A percentile compares a stretch with the other conserved stretches of the same genome.
phyloP scores from a whole-genome alignment of 2,329 filamentous ascomycete genomes.

The Escovopsis sp. region DNA sequence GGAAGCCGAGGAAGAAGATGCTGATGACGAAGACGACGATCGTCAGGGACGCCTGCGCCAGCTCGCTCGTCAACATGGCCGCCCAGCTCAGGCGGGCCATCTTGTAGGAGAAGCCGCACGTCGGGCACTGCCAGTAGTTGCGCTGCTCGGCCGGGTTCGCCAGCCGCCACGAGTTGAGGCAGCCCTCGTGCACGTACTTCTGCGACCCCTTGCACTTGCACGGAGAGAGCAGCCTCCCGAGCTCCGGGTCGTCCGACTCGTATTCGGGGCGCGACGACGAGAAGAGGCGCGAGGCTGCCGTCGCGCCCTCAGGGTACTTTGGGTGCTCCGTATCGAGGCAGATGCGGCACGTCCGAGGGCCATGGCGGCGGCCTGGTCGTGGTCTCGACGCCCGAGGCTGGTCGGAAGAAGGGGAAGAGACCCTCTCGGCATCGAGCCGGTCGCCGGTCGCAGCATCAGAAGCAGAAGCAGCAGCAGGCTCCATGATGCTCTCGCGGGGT shows the following conservation, averaged over 20 bases:
- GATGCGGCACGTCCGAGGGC: constrained; percentile 70
- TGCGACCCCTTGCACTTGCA: constrained; percentile 90
- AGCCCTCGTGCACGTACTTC: constrained; percentile 88
- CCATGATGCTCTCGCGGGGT: too few relatives aligned
- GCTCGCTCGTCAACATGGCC: constrained; percentile 49
- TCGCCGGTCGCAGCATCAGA: neutral
- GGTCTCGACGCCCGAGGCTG: constrained; percentile 1
- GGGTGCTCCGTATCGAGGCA: constrained; percentile 58
- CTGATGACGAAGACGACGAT: constrained; percentile 52
- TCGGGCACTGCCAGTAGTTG: constrained; percentile 79
- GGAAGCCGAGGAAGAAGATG: constrained; percentile 74
- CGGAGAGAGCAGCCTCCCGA: constrained; percentile 70
- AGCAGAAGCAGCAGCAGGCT: neutral
- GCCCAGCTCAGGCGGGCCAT: constrained; percentile 66
- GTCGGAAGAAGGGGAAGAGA: neutral
- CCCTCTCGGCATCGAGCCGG: too few relatives aligned
- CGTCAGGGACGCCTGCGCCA: constrained; percentile 57
- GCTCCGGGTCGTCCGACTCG: constrained; percentile 55
- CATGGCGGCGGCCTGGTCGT: constrained; percentile 42
- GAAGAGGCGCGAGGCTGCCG: constrained; percentile 19
- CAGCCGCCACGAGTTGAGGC: constrained; percentile 69
- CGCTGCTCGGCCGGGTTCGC: constrained; percentile 49
- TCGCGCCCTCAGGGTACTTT: constrained; percentile 24
- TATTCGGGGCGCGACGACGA: constrained; percentile 36
- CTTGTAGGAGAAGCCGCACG: constrained; percentile 71